These are phyloP conservation scores for Cardamine chenopodiifolia DNA, from an alignment of 345 rosid genomes.

Conservation along the genomic window DNA sequence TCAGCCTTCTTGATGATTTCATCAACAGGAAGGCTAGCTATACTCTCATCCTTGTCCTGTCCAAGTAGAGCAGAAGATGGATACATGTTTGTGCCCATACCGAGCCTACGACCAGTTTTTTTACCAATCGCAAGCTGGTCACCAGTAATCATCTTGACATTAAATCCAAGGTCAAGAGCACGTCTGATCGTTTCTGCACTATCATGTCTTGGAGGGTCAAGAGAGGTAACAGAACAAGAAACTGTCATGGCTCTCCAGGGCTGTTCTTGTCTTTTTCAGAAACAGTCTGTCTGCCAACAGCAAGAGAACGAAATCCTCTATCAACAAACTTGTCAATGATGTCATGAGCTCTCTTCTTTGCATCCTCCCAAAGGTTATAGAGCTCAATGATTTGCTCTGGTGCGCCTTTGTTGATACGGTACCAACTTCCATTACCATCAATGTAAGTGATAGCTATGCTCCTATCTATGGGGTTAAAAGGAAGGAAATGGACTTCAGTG, in stretches of 20 bases:
- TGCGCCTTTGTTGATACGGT: constrained; percentile 80
- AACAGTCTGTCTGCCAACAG: constrained; percentile 66
- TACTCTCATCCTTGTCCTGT: constrained; percentile 52
- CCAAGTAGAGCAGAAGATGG: constrained; percentile 95
- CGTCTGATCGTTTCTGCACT: constrained; percentile 92
- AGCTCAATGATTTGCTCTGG: constrained; percentile 85
- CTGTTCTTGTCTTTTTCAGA: constrained; percentile 66
- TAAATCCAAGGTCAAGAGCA: constrained; percentile 87
- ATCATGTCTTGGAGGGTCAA: constrained; percentile 96
- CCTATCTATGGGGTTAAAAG: constrained; percentile 85
- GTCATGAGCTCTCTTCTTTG: constrained; percentile 65
- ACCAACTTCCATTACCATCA: constrained; percentile 70
- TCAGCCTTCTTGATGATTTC: constrained; percentile 95
- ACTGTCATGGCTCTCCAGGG: constrained; percentile 84
- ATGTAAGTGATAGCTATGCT: constrained; percentile 84
- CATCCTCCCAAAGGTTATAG: constrained; percentile 65
- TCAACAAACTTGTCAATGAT: constrained; percentile 88
- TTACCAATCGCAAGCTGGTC: constrained; percentile 93
- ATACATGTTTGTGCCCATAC: constrained; percentile 97
- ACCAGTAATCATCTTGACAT: constrained; percentile 96
- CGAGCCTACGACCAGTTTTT: constrained; percentile 93
- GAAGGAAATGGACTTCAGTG: constrained; percentile 76
- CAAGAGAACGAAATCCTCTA: constrained; percentile 79
- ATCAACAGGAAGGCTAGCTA: constrained; percentile 64
- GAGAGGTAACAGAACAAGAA: constrained; percentile 85